Base-by-base conservation (phyloP, 495 filamentous ascomycete species). In the Tuber umbilicatum region DNA sequence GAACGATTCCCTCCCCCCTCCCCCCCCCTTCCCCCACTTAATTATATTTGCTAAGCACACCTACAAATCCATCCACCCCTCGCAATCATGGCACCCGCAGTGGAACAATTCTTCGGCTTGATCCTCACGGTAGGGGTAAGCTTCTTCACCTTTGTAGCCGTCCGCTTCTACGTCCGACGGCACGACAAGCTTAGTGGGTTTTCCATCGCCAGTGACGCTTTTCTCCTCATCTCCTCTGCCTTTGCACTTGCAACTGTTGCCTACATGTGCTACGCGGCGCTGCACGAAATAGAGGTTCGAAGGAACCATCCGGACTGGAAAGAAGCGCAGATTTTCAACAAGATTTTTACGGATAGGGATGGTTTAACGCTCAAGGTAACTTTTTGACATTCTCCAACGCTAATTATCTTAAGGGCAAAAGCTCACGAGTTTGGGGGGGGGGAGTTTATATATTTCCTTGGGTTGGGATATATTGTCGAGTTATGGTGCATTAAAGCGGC, bases 131-230 rank as follows among this genome's bases (percentile, higher is more conserved):
- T 64, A 5, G 55, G 55, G 14, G 27, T 64, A 16, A 35, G 12
- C 27, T 64, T 64, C 27, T 64, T 64, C 55, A 31, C n/a, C 12
- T 31, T 64, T 5, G 55, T 64, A 3, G 55, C 55, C 14, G 0
- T 64, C 55, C 55, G 55, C 55, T 64, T 64, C 55, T 64, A 35
- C n/a, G 55, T 64, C n/a, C 55, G 55, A 17, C 55, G 55, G 27
- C 10, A 64, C 27, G n/a, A 64, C 0, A 64, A 64, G 10, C n/a
- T 64, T 27, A 64, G 35, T 1, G 12, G 27, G 27, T 64, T 64
- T 64, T 64, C 55, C 55, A 64, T 64, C n/a, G 55, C 55, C 55
- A 64, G 55, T 17, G 55, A 64, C 2, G 27, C n/a, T 35, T 64
- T 64, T 14, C 55, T 64, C 17, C 55, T 64, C 55, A 17, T 16